A percentile compares a stretch with the other conserved stretches of the same genome.
Conservation (phyloP, 306 rosid genomes). For the Fragaria ananassa region DNA sequence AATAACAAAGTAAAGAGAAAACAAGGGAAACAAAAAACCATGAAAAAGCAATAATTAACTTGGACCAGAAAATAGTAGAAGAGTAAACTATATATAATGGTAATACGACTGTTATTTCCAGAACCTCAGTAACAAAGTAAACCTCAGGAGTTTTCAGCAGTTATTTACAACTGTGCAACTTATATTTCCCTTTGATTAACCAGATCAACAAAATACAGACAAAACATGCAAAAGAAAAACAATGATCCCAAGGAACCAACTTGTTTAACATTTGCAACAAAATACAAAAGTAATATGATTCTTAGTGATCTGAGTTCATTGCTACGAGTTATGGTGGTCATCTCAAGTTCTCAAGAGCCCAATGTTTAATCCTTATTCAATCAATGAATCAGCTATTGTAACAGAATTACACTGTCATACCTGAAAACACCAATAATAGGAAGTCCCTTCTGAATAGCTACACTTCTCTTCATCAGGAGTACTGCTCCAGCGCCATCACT, state of each 20-base stretch:
- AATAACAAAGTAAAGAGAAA: background rate
- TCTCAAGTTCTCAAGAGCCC: background rate
- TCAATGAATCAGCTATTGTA: background rate
- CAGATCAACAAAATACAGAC: background rate
- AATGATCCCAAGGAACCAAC: background rate
- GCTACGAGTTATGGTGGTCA: background rate
- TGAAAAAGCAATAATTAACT: background rate
- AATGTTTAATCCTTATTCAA: background rate
- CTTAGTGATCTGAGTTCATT: background rate
- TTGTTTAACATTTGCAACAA: background rate
- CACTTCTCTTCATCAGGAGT: slow-evolving; percentile 86
- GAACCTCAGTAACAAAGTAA: background rate
- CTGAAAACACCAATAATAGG: slow-evolving; percentile 81
- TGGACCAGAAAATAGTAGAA: background rate
- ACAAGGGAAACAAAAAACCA: background rate
- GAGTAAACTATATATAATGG: background rate
- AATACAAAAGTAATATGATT: background rate
- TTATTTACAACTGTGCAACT: background rate
- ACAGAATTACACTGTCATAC: slow-evolving; percentile 30
- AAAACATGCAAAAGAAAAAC: background rate
- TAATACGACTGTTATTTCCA: background rate
- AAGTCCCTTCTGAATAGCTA: slow-evolving; percentile 72
- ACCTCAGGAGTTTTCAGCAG: background rate
- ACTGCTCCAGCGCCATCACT: slow-evolving; percentile 97
- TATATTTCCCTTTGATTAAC: background rate